A percentile compares a stretch with the other conserved stretches of the same genome.
Evolutionary conservation across 495 filamentous ascomycete species (phyloP).

Genomic region (Pyronema domesticum): DNA sequence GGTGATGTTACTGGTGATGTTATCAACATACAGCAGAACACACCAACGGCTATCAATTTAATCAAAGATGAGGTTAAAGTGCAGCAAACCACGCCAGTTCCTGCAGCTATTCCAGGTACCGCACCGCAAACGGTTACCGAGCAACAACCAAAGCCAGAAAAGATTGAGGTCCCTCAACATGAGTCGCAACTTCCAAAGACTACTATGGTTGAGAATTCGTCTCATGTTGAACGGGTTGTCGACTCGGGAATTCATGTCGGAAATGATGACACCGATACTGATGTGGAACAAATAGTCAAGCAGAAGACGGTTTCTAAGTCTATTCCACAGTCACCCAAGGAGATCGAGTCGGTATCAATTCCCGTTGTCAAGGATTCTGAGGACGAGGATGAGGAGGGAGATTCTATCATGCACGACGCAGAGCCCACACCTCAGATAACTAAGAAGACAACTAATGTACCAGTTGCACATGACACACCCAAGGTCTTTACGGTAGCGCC

Average conservation of each 20-base stretch:
- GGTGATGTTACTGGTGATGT: neutral
- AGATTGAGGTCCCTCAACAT: neutral
- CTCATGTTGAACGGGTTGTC: neutral
- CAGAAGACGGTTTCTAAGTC: neutral
- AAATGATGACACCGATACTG: neutral
- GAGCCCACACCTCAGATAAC: neutral
- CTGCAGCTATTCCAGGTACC: no score
- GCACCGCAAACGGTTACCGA: neutral
- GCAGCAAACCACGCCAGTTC: no score
- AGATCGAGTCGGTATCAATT: neutral
- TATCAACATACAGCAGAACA: neutral
- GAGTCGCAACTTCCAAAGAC: neutral
- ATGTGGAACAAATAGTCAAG: neutral
- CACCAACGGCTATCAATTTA: neutral
- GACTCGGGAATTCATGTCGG: no score
- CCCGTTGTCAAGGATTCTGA: constrained; percentile 1
- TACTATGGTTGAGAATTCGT: neutral
- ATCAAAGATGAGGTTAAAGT: no score
- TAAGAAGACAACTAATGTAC: neutral
- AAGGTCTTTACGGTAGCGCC: neutral
- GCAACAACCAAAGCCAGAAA: neutral
- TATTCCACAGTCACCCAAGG: neutral
- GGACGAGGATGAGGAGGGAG: constrained; percentile 4
- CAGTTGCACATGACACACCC: neutral
- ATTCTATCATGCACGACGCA: constrained; percentile 12